These are phyloP conservation scores for Pharnaceum exiguum DNA, from an alignment of 148 eudicot species.

Conservation along the genomic window DNA sequence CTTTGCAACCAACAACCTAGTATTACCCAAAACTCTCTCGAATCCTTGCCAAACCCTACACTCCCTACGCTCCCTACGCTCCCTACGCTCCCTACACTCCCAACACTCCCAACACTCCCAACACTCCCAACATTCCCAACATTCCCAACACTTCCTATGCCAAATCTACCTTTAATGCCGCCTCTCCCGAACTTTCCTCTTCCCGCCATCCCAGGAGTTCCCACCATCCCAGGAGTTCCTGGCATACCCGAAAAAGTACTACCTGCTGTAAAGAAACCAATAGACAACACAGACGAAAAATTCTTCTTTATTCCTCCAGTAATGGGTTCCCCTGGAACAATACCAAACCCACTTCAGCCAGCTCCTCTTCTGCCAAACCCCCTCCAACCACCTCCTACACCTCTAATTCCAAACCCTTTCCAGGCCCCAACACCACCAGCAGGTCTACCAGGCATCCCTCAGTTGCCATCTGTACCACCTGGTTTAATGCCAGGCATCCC, in stretches of 20 bases:
- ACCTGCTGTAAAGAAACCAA: slow-evolving; percentile 1
- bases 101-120: slow-evolving; percentile 12
- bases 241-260: slow-evolving; percentile 16
- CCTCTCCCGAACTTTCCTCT: slow-evolving; percentile 42
- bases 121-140: slow-evolving; percentile 15
- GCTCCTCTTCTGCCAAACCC: slow-evolving; percentile 34
- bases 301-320: slow-evolving; percentile 28
- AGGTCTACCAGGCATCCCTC: slow-evolving; percentile 16
- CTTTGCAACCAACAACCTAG: slow-evolving; percentile 60
- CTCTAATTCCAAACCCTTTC: slow-evolving; percentile 35
- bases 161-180: slow-evolving; percentile 36
- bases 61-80: slow-evolving; percentile 4
- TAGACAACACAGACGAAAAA: neutral
- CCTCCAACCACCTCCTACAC: slow-evolving; percentile 32
- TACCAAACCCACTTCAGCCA: slow-evolving; percentile 45
- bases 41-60: slow-evolving; percentile 17
- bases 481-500: too few species aligned
- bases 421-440: slow-evolving; percentile 42
- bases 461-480: slow-evolving; percentile 19
- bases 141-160: slow-evolving; percentile 26
- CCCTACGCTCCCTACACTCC: slow-evolving; percentile 8
- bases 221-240: slow-evolving; percentile 54
- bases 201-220: slow-evolving; percentile 45
- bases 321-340: slow-evolving; percentile 33
- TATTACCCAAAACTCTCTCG: slow-evolving; percentile 19